phyloP scores from a whole-genome alignment of 2,329 filamentous ascomycete genomes.

The Moelleriella libera region DNA sequence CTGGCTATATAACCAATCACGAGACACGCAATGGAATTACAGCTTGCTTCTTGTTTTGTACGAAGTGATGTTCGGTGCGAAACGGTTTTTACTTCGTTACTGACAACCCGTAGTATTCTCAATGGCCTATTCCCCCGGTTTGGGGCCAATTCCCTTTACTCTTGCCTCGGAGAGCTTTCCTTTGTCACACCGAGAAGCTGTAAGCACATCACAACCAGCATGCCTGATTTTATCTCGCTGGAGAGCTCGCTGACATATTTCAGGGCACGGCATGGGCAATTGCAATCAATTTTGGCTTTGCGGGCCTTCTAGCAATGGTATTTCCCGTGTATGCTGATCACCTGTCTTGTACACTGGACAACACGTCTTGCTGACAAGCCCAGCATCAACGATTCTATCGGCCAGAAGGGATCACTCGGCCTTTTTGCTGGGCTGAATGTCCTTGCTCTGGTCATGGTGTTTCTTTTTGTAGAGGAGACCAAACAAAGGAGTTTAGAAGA shows the following conservation, averaged over 20 bases:
- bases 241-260: neutral
- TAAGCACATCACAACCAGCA: conserved; percentile 4
- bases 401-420: conserved; percentile 22
- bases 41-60: conserved; percentile 21
- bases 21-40: conserved; percentile 14
- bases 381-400: conserved; percentile 10
- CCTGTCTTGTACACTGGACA: neutral
- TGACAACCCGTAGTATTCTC: conserved; percentile 17
- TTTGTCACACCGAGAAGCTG: conserved; percentile 30
- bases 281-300: conserved; percentile 31
- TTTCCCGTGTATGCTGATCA: conserved; percentile 15
- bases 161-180: conserved; percentile 36
- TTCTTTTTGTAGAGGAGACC: conserved; percentile 28
- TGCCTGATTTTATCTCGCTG: neutral
- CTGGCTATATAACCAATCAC: conserved; percentile 11
- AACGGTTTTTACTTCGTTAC: neutral
- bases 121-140: conserved; percentile 24
- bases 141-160: conserved; percentile 34
- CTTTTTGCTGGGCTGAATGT: conserved; percentile 33
- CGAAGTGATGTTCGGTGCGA: conserved; percentile 5
- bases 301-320: conserved; percentile 28
- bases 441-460: conserved; percentile 28
- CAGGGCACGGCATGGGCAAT: conserved; percentile 32
- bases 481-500: conserved; percentile 24
- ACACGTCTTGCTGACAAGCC: neutral